phyloP scores from a whole-genome alignment of 208 protist species.

The Leishmania turanica region DNA sequence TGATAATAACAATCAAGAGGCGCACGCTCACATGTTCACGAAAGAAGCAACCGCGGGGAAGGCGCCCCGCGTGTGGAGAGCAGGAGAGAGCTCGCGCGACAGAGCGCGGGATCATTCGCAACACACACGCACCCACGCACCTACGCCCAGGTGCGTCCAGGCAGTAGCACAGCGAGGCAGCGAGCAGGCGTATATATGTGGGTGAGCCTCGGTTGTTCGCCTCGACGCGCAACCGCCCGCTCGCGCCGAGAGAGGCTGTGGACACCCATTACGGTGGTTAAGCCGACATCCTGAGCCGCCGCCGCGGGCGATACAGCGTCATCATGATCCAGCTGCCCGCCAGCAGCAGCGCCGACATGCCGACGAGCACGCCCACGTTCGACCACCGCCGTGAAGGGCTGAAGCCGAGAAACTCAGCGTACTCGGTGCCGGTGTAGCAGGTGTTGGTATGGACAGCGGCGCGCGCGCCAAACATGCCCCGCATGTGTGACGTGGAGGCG shows the following conservation, averaged over 20 bases:
- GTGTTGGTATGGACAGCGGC: background rate
- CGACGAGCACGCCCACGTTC: conserved; percentile 47
- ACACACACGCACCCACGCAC: background rate
- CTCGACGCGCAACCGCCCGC: background rate
- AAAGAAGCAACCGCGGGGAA: background rate
- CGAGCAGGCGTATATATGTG: background rate
- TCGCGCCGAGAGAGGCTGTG: background rate
- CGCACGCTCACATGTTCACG: background rate
- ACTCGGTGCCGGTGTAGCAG: conserved; percentile 64
- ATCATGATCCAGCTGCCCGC: conserved; percentile 46
- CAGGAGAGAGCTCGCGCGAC: no score
- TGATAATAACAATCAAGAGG: background rate
- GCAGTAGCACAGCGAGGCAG: background rate
- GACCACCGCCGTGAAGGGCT: conserved; percentile 35
- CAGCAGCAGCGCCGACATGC: conserved; percentile 40
- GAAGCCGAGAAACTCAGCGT: conserved; percentile 62
- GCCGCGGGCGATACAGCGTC: conserved; percentile 33
- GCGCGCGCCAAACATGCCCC: background rate
- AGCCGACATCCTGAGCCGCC: conserved; percentile 3
- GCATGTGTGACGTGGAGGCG: background rate
- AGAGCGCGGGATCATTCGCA: no score
- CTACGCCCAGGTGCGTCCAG: background rate
- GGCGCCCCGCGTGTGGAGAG: no score
- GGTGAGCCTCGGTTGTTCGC: no score
- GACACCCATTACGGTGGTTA: background rate